phyloP scores from a whole-genome alignment of 2,329 filamentous ascomycete species.

The Plenodomus tracheiphilus region DNA sequence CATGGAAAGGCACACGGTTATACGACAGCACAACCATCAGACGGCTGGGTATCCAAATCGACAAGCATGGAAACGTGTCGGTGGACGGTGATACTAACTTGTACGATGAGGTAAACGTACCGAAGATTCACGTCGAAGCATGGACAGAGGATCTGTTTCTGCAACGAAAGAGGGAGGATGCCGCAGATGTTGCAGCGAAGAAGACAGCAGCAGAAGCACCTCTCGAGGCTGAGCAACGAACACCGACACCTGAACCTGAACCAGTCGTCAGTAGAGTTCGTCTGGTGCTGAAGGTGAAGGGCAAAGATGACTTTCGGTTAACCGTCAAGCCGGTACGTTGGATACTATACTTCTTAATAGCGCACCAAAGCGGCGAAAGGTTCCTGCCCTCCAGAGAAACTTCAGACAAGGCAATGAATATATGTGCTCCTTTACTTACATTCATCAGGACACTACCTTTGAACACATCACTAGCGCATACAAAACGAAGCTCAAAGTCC shows the following conservation, averaged over 20 bases:
- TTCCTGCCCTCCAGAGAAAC: too few species aligned
- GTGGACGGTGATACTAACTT: slow-evolving; percentile 51
- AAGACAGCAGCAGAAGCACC: slow-evolving; percentile 46
- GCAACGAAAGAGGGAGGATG: slow-evolving; percentile 51
- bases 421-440: slow-evolving; percentile 15
- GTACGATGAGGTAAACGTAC: slow-evolving; percentile 53
- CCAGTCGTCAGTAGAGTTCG: slow-evolving; percentile 42
- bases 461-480: slow-evolving; percentile 36
- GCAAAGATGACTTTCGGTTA: slow-evolving; percentile 55
- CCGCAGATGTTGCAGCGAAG: slow-evolving; percentile 29
- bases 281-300: slow-evolving; percentile 57
- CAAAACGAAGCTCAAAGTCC: slow-evolving; percentile 22
- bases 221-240: slow-evolving; percentile 14
- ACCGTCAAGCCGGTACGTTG: slow-evolving; percentile 53
- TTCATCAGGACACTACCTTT: slow-evolving; percentile 33
- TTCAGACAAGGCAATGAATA: too few species aligned
- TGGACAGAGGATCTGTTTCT: slow-evolving; percentile 69
- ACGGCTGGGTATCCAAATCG: slow-evolving; percentile 53
- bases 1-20: slow-evolving; percentile 73
- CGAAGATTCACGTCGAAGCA: slow-evolving; percentile 73
- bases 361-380: too few species aligned
- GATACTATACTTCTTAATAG: too few species aligned
- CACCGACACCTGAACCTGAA: slow-evolving; percentile 21
- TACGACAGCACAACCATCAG: slow-evolving; percentile 70
- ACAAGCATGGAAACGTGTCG: slow-evolving; percentile 44